These are phyloP conservation scores for Ascomycota sp. DNA, from an alignment of 2,329 filamentous ascomycete genomes.

Conservation along the genomic window DNA sequence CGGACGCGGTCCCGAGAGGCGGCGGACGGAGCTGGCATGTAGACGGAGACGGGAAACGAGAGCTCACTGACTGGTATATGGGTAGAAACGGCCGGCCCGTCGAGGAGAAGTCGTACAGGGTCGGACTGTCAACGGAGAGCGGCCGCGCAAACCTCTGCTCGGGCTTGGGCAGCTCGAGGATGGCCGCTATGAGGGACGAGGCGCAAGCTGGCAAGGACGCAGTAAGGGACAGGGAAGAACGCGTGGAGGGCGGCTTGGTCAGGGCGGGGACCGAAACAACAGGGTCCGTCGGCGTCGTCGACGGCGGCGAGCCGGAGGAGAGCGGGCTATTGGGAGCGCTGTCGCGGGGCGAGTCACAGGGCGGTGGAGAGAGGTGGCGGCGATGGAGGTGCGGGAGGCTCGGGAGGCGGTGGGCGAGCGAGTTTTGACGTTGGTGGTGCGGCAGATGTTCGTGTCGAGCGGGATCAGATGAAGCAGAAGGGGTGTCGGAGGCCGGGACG, in stretches of 20 bases:
- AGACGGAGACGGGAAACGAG: neutral
- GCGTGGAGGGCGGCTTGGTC: constrained; percentile 39
- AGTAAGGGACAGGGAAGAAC: constrained; percentile 23
- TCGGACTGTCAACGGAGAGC: constrained; percentile 38
- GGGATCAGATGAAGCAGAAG: constrained; percentile 17
- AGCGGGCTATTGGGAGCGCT: neutral
- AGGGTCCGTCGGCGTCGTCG: constrained; percentile 3
- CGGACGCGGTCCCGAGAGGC: too few species aligned
- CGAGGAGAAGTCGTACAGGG: constrained; percentile 36
- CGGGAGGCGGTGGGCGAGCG: constrained; percentile 7
- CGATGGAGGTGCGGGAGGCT: constrained; percentile 4
- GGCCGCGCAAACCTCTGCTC: constrained; percentile 33
- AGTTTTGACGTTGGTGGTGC: constrained; percentile 3
- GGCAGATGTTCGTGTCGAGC: constrained; percentile 2
- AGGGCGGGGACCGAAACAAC: constrained; percentile 20
- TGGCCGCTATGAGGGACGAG: constrained; percentile 8
- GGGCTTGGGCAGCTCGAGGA: constrained; percentile 23
- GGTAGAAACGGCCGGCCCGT: constrained; percentile 5
- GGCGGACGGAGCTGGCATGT: neutral
- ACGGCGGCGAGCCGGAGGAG: constrained; percentile 4
- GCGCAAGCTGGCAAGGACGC: constrained; percentile 14
- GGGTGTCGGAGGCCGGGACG: constrained; percentile 14
- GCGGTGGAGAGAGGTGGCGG: neutral
- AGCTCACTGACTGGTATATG: constrained; percentile 9
- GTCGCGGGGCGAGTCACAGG: neutral